Evolutionary conservation across 1,139 yeast genomes (phyloP).

Genomic region (Scheffersomyces stambukii): DNA sequence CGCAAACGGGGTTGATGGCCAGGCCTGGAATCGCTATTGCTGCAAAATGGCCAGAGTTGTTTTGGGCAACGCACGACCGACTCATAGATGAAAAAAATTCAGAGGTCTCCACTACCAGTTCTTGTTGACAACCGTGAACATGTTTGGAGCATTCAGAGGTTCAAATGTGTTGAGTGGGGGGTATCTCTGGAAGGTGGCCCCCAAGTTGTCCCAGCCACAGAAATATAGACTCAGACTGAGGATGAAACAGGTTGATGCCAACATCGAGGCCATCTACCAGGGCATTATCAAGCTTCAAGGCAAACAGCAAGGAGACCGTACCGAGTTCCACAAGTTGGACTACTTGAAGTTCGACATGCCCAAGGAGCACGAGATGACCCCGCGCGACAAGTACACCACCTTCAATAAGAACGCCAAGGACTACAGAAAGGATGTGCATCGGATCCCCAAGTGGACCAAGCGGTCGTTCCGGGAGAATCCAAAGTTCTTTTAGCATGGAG

Average conservation of each 20-base stretch:
- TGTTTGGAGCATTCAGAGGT: constrained; percentile 83
- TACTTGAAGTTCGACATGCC: constrained; percentile 59
- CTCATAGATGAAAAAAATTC: constrained; percentile 1
- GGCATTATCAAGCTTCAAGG: constrained; percentile 40
- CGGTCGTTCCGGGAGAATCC: constrained; percentile 79
- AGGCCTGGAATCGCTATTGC: too few relatives aligned
- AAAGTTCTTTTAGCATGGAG: constrained; percentile 64
- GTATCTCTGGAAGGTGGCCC: constrained; percentile 68
- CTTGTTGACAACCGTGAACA: constrained; percentile 19
- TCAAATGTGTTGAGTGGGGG: constrained; percentile 69
- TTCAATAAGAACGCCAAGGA: constrained; percentile 71
- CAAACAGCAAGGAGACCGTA: constrained; percentile 29
- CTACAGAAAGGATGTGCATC: constrained; percentile 86
- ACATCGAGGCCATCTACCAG: constrained; percentile 63
- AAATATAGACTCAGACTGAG: constrained; percentile 81
- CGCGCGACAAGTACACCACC: constrained; percentile 83
- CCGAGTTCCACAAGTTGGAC: constrained; percentile 51
- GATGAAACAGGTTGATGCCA: constrained; percentile 75
- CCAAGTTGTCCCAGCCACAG: constrained; percentile 75
- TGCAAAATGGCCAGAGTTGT: too few relatives aligned
- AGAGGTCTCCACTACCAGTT: not conserved
- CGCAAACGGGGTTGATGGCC: too few relatives aligned
- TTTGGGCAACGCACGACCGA: too few relatives aligned
- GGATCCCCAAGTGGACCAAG: constrained; percentile 88
- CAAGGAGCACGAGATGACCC: constrained; percentile 72